phyloP scores from a whole-genome alignment of 2,329 filamentous ascomycete species.

The Trichoderma endophyticum region DNA sequence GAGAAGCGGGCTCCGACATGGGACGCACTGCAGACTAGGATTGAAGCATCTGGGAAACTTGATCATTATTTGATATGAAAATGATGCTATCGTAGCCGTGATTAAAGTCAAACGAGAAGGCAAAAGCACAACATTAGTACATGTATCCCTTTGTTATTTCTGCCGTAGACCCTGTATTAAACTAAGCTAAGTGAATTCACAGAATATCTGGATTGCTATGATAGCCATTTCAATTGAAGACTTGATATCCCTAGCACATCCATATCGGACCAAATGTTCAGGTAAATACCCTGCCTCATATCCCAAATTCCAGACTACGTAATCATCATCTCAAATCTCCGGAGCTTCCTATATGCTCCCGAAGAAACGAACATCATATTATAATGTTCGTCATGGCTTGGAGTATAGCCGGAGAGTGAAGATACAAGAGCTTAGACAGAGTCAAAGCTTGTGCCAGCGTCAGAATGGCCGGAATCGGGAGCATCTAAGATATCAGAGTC shows the following conservation, averaged over 20 bases:
- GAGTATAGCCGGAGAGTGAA: not conserved
- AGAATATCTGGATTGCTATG: not conserved
- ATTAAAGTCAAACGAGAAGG: not conserved
- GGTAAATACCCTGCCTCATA: constrained; percentile 1
- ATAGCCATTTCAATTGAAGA: not conserved
- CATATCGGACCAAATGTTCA: not conserved
- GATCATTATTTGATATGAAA: not conserved
- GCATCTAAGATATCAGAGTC: not conserved
- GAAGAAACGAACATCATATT: not conserved
- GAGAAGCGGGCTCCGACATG: not conserved
- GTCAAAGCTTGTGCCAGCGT: constrained; percentile 11
- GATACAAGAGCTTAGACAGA: not conserved
- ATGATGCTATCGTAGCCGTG: not conserved
- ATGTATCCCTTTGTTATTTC: not conserved
- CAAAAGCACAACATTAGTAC: too few relatives aligned
- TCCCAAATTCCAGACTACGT: not conserved
- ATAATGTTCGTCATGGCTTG: not conserved
- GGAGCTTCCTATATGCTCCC: not conserved
- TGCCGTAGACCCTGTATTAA: not conserved
- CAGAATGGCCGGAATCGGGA: constrained; percentile 8
- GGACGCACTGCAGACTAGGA: not conserved
- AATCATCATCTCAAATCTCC: not conserved
- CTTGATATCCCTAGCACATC: not conserved
- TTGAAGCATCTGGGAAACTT: not conserved
- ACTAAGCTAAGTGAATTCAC: not conserved